Evolutionary conservation across 2,329 filamentous ascomycete species (phyloP), one percentile per base, ranked within the genome.

Genomic region (Lasiodiplodia sp.): DNA sequence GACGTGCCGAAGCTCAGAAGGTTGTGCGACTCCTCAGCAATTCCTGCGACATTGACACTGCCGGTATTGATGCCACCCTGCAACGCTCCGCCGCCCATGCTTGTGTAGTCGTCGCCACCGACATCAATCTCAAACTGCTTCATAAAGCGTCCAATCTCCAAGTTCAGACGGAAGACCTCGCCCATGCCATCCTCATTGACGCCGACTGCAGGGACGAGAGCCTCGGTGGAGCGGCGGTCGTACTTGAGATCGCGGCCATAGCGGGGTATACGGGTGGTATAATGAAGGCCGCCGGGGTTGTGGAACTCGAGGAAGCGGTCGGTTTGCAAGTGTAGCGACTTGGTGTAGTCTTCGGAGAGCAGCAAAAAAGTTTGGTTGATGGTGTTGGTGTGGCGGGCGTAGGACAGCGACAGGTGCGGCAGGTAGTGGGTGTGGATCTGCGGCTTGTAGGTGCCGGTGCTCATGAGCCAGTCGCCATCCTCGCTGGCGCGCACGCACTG

Each of bases 401-500:
- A 99, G 10, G 94, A 97, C n/a, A 99, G 87, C 11, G 95, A 95
- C 25, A 98, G 86, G 77, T 98, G 94, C 47, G 94, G 92, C 6
- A 98, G 88, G 77, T 97, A 93, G 81, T 99, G 96, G n/a, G 93
- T 91, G 77, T 98, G 96, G 69, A 98, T 97, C 79, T 97, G 93
- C 1, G 92, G 90, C 76, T 92, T 88, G 78, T 89, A 90, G 38
- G 88, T 90, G 83, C 93, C 94, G 65, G 94, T 96, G 75, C 92
- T 96, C 92, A 97, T 96, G 51, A 96, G 89, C 94, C 96, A 99
- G 78, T 98, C 91, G 60, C 95, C 95, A 87, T 99, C 96, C 69
- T 97, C 94, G 74, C 93, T 97, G 71, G 96, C 88, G 62, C 93
- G 88, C 71, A 99, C 89, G 78, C 95, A 97, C 73, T 91, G 89